These are phyloP conservation scores for Diplodia sapinea DNA, from an alignment of 2,329 filamentous ascomycete species.

Conservation along the genomic window DNA sequence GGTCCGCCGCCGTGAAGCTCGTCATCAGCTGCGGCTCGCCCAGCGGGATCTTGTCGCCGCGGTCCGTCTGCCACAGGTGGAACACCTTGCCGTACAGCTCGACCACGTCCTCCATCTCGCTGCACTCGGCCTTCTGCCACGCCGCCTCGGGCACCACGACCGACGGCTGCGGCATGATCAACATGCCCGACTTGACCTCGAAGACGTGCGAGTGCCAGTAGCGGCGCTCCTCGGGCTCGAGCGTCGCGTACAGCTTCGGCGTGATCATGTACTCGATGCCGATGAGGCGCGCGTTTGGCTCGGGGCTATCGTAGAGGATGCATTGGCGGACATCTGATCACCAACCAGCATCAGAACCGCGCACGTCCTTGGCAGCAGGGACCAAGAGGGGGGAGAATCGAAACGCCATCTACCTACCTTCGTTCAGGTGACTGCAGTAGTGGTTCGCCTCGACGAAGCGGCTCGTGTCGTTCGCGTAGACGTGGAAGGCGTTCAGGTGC, in stretches of 20 bases:
- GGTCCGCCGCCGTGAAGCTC: conserved; percentile 60
- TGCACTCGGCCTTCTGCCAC: conserved; percentile 79
- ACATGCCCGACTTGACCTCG: conserved; percentile 78
- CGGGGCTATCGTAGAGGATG: conserved; percentile 77
- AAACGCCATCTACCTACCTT: conserved; percentile 48
- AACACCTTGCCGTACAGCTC: conserved; percentile 82
- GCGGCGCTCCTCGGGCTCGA: conserved; percentile 70
- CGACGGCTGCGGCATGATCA: conserved; percentile 72
- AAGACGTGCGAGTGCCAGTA: conserved; percentile 81
- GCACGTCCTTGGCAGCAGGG: neutral
- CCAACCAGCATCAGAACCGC: neutral
- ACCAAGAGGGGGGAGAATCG: neutral
- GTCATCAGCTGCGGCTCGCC: conserved; percentile 69
- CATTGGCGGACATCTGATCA: conserved; percentile 76
- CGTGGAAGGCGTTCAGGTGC: conserved; percentile 85
- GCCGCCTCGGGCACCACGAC: conserved; percentile 59
- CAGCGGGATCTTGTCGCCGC: conserved; percentile 68
- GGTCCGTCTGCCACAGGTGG: conserved; percentile 85
- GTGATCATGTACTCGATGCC: conserved; percentile 83
- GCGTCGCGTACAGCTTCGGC: conserved; percentile 67
- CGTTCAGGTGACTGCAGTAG: conserved; percentile 79
- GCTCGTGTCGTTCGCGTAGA: conserved; percentile 74
- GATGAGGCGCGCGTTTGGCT: conserved; percentile 72
- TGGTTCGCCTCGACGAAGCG: conserved; percentile 80
- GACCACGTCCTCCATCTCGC: conserved; percentile 79